A percentile compares a stretch with the other conserved stretches of the same genome.
Evolutionary conservation across 768 basidiomycete species (phyloP).

Genomic region (Cystofilobasidium macerans): DNA sequence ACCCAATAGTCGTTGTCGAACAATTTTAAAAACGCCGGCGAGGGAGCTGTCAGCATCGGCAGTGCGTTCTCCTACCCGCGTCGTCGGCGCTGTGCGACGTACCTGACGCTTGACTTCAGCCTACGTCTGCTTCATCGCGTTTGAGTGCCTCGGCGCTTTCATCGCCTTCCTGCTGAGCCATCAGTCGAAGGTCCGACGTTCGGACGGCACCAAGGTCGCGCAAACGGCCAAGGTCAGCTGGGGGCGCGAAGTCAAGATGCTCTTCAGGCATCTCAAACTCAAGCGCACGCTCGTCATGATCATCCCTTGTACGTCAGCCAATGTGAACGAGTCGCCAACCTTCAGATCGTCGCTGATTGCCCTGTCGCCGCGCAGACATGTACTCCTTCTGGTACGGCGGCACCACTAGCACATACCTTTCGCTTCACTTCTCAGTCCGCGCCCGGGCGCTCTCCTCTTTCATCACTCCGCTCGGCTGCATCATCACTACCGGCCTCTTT

Average conservation of each 20-base stretch:
- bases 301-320: no score
- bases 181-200: neutral
- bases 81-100: no score
- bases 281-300: neutral
- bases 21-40: neutral
- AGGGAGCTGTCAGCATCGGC: neutral
- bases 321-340: no score
- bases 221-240: neutral
- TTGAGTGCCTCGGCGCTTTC: neutral
- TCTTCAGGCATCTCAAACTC: neutral
- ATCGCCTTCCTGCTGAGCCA: neutral
- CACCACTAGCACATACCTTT: neutral
- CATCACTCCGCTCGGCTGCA: neutral
- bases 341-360: no score
- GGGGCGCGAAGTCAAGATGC: conserved; percentile 1
- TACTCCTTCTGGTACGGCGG: no score
- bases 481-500: neutral
- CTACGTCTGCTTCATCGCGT: no score
- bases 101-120: no score
- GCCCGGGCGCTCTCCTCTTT: conserved; percentile 4
- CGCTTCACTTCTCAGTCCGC: conserved; percentile 9
- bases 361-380: no score
- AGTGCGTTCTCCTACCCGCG: no score
- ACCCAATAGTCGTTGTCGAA: conserved; percentile 1
- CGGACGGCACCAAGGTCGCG: conserved; percentile 1